A percentile compares a stretch with the other conserved stretches of the same genome.
These are phyloP conservation scores for Triticum timopheevii DNA, from an alignment of 176 grass and related monocot species.

Conservation along the genomic window DNA sequence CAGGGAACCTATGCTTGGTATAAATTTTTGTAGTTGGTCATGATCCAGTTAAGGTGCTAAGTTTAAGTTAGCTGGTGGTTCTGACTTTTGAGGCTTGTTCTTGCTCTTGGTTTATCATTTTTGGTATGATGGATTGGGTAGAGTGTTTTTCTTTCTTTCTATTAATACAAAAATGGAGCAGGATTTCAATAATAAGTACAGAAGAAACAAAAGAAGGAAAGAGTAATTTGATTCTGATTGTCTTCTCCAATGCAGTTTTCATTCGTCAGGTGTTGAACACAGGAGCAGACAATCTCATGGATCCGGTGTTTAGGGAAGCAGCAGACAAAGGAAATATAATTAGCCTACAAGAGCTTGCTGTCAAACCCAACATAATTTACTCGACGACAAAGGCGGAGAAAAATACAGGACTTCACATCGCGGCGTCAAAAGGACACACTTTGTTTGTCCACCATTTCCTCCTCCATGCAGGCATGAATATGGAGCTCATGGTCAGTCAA, in stretches of 20 bases:
- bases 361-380: not conserved
- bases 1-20: not conserved
- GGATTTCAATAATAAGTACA: not conserved
- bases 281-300: not conserved
- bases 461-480: not conserved
- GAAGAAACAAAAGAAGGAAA: too few relatives aligned
- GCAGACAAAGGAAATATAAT: not conserved
- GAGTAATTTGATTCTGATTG: not conserved
- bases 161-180: not conserved
- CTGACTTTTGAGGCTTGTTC: not conserved
- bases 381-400: not conserved
- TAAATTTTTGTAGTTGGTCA: not conserved
- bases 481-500: not conserved
- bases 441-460: not conserved
- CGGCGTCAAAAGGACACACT: not conserved
- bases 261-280: fast-evolving
- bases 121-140: not conserved
- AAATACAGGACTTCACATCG: not conserved
- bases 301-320: not conserved
- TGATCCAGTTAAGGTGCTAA: too few relatives aligned
- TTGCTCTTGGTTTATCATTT: not conserved
- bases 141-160: not conserved
- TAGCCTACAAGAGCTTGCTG: not conserved
- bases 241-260: not conserved
- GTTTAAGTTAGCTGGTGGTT: not conserved